These are phyloP conservation scores for Starmerella bombicola DNA, from an alignment of 805 yeast genomes.

Conservation along the genomic window DNA sequence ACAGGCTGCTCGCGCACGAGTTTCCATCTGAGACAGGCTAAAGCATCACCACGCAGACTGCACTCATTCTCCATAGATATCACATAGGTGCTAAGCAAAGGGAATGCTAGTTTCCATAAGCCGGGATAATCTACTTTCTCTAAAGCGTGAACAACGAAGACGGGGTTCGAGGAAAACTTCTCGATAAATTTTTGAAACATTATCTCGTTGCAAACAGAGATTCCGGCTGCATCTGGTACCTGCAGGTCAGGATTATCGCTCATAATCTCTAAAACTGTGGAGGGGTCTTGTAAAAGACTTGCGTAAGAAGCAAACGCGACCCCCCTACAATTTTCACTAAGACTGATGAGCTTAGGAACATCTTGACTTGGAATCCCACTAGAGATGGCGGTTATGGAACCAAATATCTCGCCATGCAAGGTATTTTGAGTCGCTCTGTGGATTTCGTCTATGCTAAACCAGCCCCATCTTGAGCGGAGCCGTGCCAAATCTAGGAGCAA, in stretches of 20 bases:
- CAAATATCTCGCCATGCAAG: neutral
- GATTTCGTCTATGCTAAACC: constrained; percentile 6
- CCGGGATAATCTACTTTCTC: constrained; percentile 1
- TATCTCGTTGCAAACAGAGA: neutral
- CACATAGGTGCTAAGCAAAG: neutral
- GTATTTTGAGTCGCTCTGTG: neutral
- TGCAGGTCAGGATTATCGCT: neutral
- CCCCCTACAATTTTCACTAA: neutral
- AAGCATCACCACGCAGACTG: constrained; percentile 5
- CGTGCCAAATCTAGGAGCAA: constrained; percentile 1
- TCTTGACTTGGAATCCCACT: neutral
- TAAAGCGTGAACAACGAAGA: constrained; percentile 1
- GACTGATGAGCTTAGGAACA: neutral
- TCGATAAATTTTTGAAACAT: constrained; percentile 1
- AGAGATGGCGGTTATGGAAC: constrained; percentile 1
- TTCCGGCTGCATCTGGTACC: neutral
- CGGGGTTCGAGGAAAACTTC: constrained; percentile 3
- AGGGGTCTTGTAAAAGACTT: neutral
- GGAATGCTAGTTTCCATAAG: neutral
- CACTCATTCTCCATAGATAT: neutral
- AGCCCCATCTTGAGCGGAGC: neutral
- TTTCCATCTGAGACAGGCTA: constrained; percentile 1
- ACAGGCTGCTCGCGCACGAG: neutral
- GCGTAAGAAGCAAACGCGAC: neutral
- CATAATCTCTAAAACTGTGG: neutral